phyloP scores from a whole-genome alignment of 73 alveolate species.

The Diophrys sp. region DNA sequence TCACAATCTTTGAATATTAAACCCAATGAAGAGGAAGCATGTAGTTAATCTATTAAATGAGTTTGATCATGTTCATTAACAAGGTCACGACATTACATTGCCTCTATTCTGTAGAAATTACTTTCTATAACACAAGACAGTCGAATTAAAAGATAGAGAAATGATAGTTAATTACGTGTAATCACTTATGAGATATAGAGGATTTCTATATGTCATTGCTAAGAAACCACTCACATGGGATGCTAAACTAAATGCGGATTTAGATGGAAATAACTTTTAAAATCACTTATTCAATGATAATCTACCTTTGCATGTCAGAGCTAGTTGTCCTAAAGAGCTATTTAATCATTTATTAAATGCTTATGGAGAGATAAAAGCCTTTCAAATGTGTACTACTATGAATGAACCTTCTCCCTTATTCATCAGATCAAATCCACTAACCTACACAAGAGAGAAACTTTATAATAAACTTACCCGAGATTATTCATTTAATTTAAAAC shows the following conservation, averaged over 20 bases:
- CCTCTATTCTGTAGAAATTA: conserved; percentile 47
- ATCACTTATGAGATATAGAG: conserved; percentile 32
- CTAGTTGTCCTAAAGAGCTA: conserved; percentile 71
- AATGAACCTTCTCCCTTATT: conserved; percentile 69
- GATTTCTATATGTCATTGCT: conserved; percentile 43
- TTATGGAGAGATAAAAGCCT: conserved; percentile 71
- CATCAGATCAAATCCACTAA: conserved; percentile 71
- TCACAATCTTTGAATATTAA: too few relatives aligned
- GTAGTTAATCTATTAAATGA: background rate
- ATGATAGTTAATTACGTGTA: conserved; percentile 51
- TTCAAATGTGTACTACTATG: conserved; percentile 47
- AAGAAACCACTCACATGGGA: conserved; percentile 53
- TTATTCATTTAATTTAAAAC: conserved; percentile 33
- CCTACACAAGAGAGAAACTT: conserved; percentile 64
- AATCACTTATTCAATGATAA: conserved; percentile 14
- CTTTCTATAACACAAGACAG: conserved; percentile 37
- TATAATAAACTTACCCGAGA: conserved; percentile 29
- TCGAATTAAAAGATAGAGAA: conserved; percentile 35
- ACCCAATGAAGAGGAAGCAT: too few relatives aligned
- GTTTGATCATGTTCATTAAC: conserved; percentile 5
- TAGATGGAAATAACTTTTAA: conserved; percentile 19
- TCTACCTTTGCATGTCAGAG: conserved; percentile 65
- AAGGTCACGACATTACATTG: conserved; percentile 44
- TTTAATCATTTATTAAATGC: conserved; percentile 57
- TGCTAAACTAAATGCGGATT: conserved; percentile 32